Percentiles rank a stretch among this genome's conserved stretches.
Conservation (phyloP, 768 basidiomycete species). For the Kondoa malvinella region DNA sequence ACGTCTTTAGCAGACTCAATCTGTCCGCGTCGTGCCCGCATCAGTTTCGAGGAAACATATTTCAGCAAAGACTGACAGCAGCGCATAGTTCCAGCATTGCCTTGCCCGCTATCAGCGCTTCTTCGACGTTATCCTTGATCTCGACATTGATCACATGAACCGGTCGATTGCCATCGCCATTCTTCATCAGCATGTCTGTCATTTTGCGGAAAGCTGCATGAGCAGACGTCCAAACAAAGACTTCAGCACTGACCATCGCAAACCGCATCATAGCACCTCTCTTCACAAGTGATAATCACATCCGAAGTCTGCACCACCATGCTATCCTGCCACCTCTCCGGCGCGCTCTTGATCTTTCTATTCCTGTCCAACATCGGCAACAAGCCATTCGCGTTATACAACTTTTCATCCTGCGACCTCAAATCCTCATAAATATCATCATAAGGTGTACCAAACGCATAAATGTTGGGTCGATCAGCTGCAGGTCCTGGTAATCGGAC, state of each 20-base stretch:
- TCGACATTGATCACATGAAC: slow-evolving; percentile 96
- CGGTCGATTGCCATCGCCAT: slow-evolving; percentile 80
- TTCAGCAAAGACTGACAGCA: slow-evolving; percentile 45
- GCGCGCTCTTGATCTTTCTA: slow-evolving; percentile 71
- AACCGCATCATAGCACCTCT: slow-evolving; percentile 93
- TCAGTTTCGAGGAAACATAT: slow-evolving; percentile 11
- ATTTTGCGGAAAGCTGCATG: slow-evolving; percentile 1
- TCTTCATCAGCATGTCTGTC: slow-evolving; percentile 63
- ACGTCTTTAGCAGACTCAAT: slow-evolving; percentile 71
- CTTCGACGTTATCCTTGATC: slow-evolving; percentile 98
- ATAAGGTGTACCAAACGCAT: slow-evolving; percentile 91
- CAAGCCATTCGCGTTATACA: slow-evolving; percentile 90
- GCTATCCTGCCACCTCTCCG: slow-evolving; percentile 93
- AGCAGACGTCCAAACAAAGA: background rate
- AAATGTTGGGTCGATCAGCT: slow-evolving; percentile 94
- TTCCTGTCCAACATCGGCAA: slow-evolving; percentile 94
- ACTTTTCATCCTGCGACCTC: slow-evolving; percentile 54
- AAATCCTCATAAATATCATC: slow-evolving; percentile 88
- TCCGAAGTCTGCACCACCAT: slow-evolving; percentile 56
- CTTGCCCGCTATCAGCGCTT: slow-evolving; percentile 85
- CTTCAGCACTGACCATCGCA: slow-evolving; percentile 60
- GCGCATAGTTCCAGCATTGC: slow-evolving; percentile 81
- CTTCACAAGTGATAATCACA: slow-evolving; percentile 95
- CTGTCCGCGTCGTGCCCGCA: slow-evolving; percentile 35
- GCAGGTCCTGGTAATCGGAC: slow-evolving; percentile 90